Percentiles rank a stretch among this genome's conserved stretches.
Conservation (phyloP, 2,329 filamentous ascomycete genomes). For the Neofusicoccum cordaticola region DNA sequence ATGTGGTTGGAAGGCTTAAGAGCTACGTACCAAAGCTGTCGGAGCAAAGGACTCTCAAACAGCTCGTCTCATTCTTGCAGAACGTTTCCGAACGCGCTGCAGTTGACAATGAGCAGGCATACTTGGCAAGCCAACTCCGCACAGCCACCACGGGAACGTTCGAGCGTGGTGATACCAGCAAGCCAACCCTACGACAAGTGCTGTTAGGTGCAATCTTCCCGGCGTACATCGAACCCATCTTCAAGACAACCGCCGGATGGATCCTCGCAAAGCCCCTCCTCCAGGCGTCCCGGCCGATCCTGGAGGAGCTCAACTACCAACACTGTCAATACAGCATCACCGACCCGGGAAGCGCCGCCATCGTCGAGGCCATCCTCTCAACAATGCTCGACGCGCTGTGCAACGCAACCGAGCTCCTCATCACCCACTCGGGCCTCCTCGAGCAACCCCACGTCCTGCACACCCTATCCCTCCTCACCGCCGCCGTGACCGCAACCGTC, state of each 20-base stretch:
- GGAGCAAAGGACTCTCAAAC: constrained; percentile 49
- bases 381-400: constrained; percentile 29
- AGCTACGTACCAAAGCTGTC: constrained; percentile 56
- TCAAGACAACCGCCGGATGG: constrained; percentile 48
- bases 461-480: constrained; percentile 39
- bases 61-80: constrained; percentile 58
- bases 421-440: constrained; percentile 33
- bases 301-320: constrained; percentile 46
- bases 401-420: constrained; percentile 36
- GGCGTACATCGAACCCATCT: constrained; percentile 52
- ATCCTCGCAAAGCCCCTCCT: constrained; percentile 54
- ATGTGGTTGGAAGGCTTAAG: constrained; percentile 60
- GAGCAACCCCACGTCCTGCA: constrained; percentile 39
- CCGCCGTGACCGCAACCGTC: constrained; percentile 41
- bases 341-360: constrained; percentile 38
- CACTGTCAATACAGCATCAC: constrained; percentile 46
- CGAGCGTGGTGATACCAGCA: constrained; percentile 42
- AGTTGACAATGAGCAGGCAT: constrained; percentile 55
- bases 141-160: constrained; percentile 47
- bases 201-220: constrained; percentile 56
- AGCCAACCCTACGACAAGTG: constrained; percentile 49
- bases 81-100: constrained; percentile 58
- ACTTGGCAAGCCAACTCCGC: constrained; percentile 54
- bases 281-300: constrained; percentile 43
- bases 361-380: constrained; percentile 39